A percentile compares a stretch with the other conserved stretches of the same genome.
phyloP scores from a whole-genome alignment of 192 early-diverging fungal genomes.

The Backusella morwellensis region DNA sequence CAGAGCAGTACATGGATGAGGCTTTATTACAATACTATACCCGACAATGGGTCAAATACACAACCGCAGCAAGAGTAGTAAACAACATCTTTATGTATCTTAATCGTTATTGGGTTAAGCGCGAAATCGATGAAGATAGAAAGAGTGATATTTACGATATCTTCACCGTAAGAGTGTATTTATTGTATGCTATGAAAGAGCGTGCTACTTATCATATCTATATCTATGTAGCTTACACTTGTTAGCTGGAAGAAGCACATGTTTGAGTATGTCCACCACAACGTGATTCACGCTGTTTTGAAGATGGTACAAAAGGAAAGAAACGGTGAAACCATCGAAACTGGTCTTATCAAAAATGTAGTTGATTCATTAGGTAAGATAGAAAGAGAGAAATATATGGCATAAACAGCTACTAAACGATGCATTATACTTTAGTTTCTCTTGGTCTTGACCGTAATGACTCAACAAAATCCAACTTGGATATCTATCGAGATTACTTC shows the following conservation, averaged over 20 bases:
- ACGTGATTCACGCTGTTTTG: constrained; percentile 76
- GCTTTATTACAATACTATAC: constrained; percentile 86
- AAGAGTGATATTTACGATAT: constrained; percentile 86
- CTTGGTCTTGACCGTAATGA: constrained; percentile 83
- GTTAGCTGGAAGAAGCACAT: constrained; percentile 89
- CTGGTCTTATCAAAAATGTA: constrained; percentile 80
- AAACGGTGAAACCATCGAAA: constrained; percentile 89
- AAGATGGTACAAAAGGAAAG: constrained; percentile 79
- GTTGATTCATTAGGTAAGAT: constrained; percentile 88
- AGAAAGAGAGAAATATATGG: neutral
- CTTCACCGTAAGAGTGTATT: constrained; percentile 75
- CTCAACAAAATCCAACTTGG: constrained; percentile 75
- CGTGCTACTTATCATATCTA: neutral
- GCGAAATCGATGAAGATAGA: constrained; percentile 92
- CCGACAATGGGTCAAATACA: constrained; percentile 87
- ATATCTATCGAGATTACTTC: constrained; percentile 87
- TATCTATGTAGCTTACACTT: constrained; percentile 60
- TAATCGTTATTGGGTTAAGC: constrained; percentile 97
- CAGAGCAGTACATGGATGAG: constrained; percentile 70
- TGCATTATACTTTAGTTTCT: constrained; percentile 52
- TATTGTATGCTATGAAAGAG: neutral
- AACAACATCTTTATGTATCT: constrained; percentile 94
- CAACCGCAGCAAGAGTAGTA: constrained; percentile 75
- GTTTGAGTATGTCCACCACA: constrained; percentile 64
- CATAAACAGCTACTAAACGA: neutral